Conservation (phyloP, 805 yeast species). For the Scheffersomyces amazonensis region DNA sequence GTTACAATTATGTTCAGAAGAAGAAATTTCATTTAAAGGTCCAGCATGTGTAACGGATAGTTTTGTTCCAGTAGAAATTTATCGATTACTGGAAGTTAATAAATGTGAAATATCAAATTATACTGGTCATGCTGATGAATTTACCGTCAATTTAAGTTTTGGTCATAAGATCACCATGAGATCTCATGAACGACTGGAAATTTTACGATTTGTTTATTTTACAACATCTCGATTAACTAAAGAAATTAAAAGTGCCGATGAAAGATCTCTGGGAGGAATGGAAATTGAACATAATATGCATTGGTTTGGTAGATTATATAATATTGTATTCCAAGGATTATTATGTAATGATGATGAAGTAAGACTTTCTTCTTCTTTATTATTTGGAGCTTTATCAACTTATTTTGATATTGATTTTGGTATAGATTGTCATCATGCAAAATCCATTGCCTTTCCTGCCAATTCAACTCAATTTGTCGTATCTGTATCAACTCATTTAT, state of each 20-base stretch:
- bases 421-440: constrained; percentile 49
- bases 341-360: constrained; percentile 58
- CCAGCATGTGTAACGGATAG: constrained; percentile 21
- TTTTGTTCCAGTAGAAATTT: constrained; percentile 34
- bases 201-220: constrained; percentile 67
- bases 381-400: constrained; percentile 60
- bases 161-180: constrained; percentile 26
- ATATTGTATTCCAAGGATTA: constrained; percentile 66
- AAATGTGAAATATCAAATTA: constrained; percentile 32
- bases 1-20: constrained; percentile 49
- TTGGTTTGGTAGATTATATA: constrained; percentile 59
- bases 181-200: constrained; percentile 47
- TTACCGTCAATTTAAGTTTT: constrained; percentile 28
- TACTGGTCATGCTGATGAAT: constrained; percentile 30
- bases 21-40: constrained; percentile 15
- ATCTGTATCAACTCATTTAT: constrained; percentile 53
- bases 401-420: constrained; percentile 63
- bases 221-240: constrained; percentile 55
- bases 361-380: constrained; percentile 58
- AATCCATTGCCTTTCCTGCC: constrained; percentile 64
- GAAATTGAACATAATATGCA: constrained; percentile 15
- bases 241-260: constrained; percentile 20
- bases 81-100: constrained; percentile 28
- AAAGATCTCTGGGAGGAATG: constrained; percentile 12
- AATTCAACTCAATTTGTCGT: constrained; percentile 62